These are phyloP conservation scores for Hirschfeldia incana DNA, from an alignment of 345 rosid species.

Conservation along the genomic window DNA sequence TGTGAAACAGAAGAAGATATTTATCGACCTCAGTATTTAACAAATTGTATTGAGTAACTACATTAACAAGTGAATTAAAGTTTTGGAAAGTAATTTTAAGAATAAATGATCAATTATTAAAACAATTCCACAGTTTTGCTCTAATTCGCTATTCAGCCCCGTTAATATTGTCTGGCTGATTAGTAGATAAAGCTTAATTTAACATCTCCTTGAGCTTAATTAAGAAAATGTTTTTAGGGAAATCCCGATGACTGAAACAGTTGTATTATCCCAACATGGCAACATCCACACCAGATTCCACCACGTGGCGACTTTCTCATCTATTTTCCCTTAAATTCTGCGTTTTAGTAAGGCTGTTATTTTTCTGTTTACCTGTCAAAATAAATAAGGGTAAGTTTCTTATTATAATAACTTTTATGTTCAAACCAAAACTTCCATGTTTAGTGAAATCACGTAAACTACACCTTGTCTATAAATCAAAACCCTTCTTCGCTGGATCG, in stretches of 20 bases:
- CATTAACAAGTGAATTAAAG: background rate
- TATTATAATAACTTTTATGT: background rate
- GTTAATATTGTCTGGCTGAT: background rate
- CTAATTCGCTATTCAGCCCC: background rate
- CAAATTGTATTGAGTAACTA: background rate
- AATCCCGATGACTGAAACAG: background rate
- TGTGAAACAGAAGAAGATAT: background rate
- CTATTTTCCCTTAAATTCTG: background rate
- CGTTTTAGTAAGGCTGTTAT: background rate
- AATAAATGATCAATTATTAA: background rate
- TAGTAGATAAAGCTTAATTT: background rate
- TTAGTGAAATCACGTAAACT: slow-evolving; percentile 28
- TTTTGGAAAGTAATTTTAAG: background rate
- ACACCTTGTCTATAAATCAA: slow-evolving; percentile 23
- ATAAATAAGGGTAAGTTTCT: background rate
- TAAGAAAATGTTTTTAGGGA: background rate
- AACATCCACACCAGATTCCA: background rate
- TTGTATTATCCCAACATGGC: background rate
- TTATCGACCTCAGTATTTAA: no score
- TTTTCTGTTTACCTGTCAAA: background rate
- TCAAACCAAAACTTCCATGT: background rate
- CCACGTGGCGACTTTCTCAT: slow-evolving; percentile 9
- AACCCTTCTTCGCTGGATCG: slow-evolving; percentile 16
- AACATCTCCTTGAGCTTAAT: background rate
- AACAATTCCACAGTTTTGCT: background rate